Percentiles rank a stretch among this genome's conserved stretches.
phyloP scores from a whole-genome alignment of 371 early-diverging fungal genomes.

The Mortierella sp. region DNA sequence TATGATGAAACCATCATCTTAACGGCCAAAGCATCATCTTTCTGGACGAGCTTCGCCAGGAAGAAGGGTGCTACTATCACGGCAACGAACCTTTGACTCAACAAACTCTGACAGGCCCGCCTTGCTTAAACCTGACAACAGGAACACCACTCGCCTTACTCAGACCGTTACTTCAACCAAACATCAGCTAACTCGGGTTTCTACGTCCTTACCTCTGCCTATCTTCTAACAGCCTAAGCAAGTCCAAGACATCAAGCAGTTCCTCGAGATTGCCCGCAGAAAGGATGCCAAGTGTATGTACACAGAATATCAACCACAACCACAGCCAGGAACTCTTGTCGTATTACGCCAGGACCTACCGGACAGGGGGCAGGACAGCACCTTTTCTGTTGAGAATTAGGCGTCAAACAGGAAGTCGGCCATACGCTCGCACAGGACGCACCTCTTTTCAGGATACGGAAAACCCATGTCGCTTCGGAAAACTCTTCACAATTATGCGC shows the following conservation, averaged over 20 bases:
- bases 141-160: not conserved
- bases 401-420: not conserved
- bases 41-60: not conserved
- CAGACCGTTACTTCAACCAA: not conserved
- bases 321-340: not conserved
- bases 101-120: not conserved
- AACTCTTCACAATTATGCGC: not conserved
- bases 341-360: not conserved
- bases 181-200: conserved; percentile 5
- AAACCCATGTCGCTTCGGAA: not conserved
- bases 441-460: too few species aligned
- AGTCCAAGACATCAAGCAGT: conserved; percentile 98
- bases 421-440: not conserved
- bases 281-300: conserved; percentile 94
- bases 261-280: conserved; percentile 96
- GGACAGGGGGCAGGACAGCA: not conserved
- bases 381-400: not conserved
- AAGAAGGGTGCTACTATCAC: not conserved
- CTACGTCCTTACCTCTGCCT: not conserved
- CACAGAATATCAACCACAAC: not conserved
- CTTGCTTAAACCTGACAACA: not conserved
- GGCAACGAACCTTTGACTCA: conserved; percentile 34
- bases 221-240: conserved; percentile 88
- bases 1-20: conserved; percentile 4
- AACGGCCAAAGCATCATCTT: not conserved